Conservation (phyloP, 2,329 filamentous ascomycete genomes). For the Neoarthrinium moseri region DNA sequence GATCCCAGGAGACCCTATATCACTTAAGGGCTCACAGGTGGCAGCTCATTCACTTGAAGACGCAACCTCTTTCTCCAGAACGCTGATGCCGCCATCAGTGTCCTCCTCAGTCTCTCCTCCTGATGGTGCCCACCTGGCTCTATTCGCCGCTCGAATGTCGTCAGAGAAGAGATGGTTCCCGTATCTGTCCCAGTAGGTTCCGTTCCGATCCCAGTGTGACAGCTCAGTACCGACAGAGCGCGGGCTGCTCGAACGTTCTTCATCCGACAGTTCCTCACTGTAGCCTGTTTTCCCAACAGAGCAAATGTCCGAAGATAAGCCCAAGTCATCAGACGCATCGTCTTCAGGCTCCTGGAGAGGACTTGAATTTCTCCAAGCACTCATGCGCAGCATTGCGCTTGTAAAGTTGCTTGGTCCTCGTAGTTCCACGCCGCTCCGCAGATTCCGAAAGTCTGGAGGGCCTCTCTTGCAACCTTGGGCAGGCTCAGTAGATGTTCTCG, state of each 20-base stretch:
- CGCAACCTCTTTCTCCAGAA: too few species aligned
- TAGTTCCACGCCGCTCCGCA: background rate
- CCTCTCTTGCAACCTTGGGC: background rate
- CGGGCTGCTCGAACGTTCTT: background rate
- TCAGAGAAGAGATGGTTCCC: constrained; percentile 6
- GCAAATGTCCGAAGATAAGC: too few species aligned
- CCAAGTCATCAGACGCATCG: background rate
- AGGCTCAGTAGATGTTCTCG: too few species aligned
- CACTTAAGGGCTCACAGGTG: too few species aligned
- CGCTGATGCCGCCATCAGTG: too few species aligned
- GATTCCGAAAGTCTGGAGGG: constrained; percentile 6
- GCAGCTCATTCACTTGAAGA: too few species aligned
- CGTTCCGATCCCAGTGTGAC: too few species aligned
- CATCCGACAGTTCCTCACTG: background rate
- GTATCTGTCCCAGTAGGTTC: constrained; percentile 10
- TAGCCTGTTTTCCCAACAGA: too few species aligned
- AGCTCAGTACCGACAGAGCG: background rate
- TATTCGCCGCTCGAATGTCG: constrained; percentile 6
- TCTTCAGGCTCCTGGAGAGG: background rate
- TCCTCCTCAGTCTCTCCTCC: constrained; percentile 2
- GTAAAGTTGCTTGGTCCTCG: background rate
- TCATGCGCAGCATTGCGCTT: background rate
- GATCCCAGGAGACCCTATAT: too few species aligned
- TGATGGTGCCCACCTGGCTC: constrained; percentile 6
- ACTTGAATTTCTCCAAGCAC: background rate